Conservation (phyloP, 768 basidiomycete genomes). For the Hygrophoropsis aurantiaca region DNA sequence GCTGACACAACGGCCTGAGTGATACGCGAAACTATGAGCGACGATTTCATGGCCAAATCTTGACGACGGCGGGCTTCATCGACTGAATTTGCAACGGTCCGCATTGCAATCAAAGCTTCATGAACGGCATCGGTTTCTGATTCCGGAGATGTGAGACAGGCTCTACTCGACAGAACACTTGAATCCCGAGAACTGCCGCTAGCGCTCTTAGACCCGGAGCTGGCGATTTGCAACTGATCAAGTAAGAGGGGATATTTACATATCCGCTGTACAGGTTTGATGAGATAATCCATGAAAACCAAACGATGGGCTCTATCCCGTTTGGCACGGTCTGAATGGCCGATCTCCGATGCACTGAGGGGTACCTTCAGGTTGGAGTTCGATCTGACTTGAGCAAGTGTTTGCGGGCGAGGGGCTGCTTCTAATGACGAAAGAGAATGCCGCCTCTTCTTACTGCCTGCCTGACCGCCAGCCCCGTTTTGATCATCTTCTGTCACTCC, state of each 20-base stretch:
- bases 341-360: constrained; percentile 28
- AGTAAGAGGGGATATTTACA: constrained; percentile 94
- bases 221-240: constrained; percentile 53
- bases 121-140: constrained; percentile 15
- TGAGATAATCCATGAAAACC: constrained; percentile 83
- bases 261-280: constrained; percentile 95
- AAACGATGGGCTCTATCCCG: constrained; percentile 41
- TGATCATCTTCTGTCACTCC: constrained; percentile 7
- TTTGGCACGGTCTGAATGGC: constrained; percentile 28
- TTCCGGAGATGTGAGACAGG: neutral
- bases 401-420: constrained; percentile 36
- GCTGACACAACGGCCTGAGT: constrained; percentile 33
- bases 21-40: constrained; percentile 69
- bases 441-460: constrained; percentile 37
- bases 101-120: constrained; percentile 69
- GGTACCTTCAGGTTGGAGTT: constrained; percentile 31
- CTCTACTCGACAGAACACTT: neutral
- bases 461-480: constrained; percentile 11
- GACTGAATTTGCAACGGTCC: constrained; percentile 71
- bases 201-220: neutral
- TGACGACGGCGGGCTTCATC: constrained; percentile 76
- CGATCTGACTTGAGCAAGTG: constrained; percentile 34
- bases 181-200: neutral
- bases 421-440: constrained; percentile 56
- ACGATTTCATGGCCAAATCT: constrained; percentile 64